Conservation (phyloP, 2,329 filamentous ascomycete genomes). For the Sporothrix variecibatus region DNA sequence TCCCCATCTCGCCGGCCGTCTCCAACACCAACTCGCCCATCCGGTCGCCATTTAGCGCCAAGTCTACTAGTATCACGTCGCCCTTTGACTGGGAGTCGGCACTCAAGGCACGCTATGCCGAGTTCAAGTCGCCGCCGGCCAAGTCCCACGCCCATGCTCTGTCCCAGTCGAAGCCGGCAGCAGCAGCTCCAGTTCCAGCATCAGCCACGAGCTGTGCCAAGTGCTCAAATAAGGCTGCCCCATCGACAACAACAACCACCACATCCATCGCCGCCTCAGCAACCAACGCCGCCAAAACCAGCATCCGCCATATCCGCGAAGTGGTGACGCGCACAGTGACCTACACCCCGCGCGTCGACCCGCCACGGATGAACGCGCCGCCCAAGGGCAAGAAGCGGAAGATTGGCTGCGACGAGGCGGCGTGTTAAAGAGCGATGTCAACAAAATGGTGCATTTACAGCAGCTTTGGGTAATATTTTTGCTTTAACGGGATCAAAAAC, state of each 20-base stretch:
- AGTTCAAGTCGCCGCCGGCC: slow-evolving; percentile 47
- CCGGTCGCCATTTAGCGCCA: slow-evolving; percentile 74
- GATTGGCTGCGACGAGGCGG: slow-evolving; percentile 44
- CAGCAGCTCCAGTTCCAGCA: not conserved
- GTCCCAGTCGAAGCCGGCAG: not conserved
- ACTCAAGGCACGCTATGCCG: slow-evolving; percentile 66
- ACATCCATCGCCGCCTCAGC: not conserved
- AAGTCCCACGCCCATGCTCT: slow-evolving; percentile 30
- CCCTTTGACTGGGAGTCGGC: slow-evolving; percentile 79
- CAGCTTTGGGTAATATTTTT: not conserved
- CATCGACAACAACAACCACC: slow-evolving; percentile 32
- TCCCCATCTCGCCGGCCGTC: slow-evolving; percentile 73
- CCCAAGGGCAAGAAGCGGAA: slow-evolving; percentile 93
- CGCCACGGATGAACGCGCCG: slow-evolving; percentile 71
- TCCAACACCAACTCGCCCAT: slow-evolving; percentile 67
- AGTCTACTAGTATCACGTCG: slow-evolving; percentile 57
- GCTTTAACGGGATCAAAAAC: slow-evolving; percentile 6
- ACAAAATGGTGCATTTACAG: not conserved
- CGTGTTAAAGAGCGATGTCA: slow-evolving; percentile 2
- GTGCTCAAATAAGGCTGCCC: slow-evolving; percentile 29
- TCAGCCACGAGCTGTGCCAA: slow-evolving; percentile 8
- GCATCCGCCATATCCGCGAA: slow-evolving; percentile 74
- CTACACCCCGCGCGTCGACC: slow-evolving; percentile 71
- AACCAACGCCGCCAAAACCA: slow-evolving; percentile 48
- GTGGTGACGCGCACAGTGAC: slow-evolving; percentile 94